Evolutionary conservation across 2,329 filamentous ascomycete species (phyloP).

Genomic region (Tricladium varicosporioides): DNA sequence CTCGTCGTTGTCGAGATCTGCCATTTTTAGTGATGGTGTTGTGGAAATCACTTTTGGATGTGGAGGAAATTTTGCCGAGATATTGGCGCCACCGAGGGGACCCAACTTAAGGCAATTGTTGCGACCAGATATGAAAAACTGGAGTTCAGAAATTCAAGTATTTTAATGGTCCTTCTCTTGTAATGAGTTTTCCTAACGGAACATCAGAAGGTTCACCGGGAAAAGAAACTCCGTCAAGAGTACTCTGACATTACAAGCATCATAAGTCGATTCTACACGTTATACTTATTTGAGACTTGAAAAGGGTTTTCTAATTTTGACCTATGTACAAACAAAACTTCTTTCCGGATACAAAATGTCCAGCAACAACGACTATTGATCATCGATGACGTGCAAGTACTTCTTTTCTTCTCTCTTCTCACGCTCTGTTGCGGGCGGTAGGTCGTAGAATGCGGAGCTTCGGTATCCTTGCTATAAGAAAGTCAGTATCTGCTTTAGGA

Average conservation of each 20-base stretch:
- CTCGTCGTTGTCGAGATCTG: slow-evolving; percentile 9
- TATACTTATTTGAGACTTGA: not conserved
- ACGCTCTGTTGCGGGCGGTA: slow-evolving; percentile 90
- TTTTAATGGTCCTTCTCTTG: no score
- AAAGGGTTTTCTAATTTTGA: slow-evolving; percentile 19
- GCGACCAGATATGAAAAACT: no score
- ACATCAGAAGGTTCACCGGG: no score
- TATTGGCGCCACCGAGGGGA: no score
- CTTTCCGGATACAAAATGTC: slow-evolving; percentile 13
- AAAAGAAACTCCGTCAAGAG: no score
- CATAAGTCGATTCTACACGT: no score
- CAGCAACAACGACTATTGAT: slow-evolving; percentile 57
- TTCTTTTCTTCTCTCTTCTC: slow-evolving; percentile 95
- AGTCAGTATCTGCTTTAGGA: slow-evolving; percentile 32
- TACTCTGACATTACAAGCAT: no score
- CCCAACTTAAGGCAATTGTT: no score
- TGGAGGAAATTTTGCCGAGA: slow-evolving; percentile 7
- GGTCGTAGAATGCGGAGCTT: slow-evolving; percentile 83
- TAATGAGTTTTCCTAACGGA: no score
- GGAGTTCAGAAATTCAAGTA: no score
- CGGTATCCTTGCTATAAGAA: slow-evolving; percentile 77
- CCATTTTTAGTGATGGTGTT: slow-evolving; percentile 6
- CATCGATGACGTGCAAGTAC: slow-evolving; percentile 90
- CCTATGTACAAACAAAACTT: slow-evolving; percentile 38
- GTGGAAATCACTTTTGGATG: not conserved